Evolutionary conservation across 1,284 basidiomycete species (phyloP).

Genomic region (Polyporus tsugae): DNA sequence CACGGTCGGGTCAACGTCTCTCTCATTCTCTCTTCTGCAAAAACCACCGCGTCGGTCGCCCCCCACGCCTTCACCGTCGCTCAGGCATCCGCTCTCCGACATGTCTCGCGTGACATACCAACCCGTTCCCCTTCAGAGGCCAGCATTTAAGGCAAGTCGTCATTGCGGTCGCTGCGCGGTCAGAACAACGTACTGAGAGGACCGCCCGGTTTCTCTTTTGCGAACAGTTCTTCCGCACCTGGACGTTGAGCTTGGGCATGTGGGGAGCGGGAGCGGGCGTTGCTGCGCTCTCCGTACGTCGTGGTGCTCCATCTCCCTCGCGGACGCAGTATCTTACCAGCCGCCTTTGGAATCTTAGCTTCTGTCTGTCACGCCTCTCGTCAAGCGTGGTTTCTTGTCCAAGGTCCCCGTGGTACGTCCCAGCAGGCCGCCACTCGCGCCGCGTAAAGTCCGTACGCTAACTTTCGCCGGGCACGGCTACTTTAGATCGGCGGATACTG

Average conservation of each 20-base stretch:
- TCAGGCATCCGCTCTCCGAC: slow-evolving; percentile 24
- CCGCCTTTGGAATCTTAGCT: slow-evolving; percentile 37
- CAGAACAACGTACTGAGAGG: slow-evolving; percentile 2
- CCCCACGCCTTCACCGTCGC: slow-evolving; percentile 16
- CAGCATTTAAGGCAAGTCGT: slow-evolving; percentile 35
- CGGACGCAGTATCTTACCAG: slow-evolving; percentile 15
- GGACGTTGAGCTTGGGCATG: slow-evolving; percentile 64
- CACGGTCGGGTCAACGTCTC: slow-evolving; percentile 9
- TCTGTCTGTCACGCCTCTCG: slow-evolving; percentile 53
- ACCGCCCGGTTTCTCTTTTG: slow-evolving; percentile 13
- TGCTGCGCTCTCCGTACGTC: slow-evolving; percentile 69
- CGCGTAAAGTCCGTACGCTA: slow-evolving; percentile 12
- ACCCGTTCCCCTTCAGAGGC: slow-evolving; percentile 29
- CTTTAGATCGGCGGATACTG: slow-evolving; percentile 73
- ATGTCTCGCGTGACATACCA: slow-evolving; percentile 42
- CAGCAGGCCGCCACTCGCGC: slow-evolving; percentile 21
- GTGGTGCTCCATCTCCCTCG: neutral
- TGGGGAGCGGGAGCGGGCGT: slow-evolving; percentile 78
- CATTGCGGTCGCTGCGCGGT: neutral
- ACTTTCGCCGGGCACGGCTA: slow-evolving; percentile 18
- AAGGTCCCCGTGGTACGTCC: slow-evolving; percentile 53
- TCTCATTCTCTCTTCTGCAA: slow-evolving; percentile 13
- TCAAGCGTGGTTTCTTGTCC: slow-evolving; percentile 51
- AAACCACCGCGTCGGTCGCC: slow-evolving; percentile 24
- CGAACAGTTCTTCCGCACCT: slow-evolving; percentile 50